These are phyloP conservation scores for Aspergillus sp. DNA, from an alignment of 2,329 filamentous ascomycete genomes.

Conservation along the genomic window DNA sequence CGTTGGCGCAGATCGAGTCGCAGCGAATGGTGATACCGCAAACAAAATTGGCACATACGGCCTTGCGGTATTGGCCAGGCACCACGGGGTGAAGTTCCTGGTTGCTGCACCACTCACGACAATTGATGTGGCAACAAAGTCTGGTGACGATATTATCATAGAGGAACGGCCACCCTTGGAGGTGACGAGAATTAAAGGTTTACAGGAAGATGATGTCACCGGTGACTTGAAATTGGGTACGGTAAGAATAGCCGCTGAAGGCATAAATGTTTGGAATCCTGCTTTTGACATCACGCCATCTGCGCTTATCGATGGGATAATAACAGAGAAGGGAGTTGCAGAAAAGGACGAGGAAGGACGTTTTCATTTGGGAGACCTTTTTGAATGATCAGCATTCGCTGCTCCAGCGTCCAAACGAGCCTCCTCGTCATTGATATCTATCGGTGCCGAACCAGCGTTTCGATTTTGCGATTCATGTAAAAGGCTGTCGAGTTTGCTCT, in stretches of 20 bases:
- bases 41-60: slow-evolving; percentile 98
- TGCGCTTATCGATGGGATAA: slow-evolving; percentile 84
- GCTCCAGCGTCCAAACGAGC: not conserved
- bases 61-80: slow-evolving; percentile 81
- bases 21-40: slow-evolving; percentile 93
- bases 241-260: slow-evolving; percentile 74
- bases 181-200: slow-evolving; percentile 80
- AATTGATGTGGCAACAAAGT: slow-evolving; percentile 79
- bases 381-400: slow-evolving; percentile 12
- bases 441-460: not conserved
- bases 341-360: slow-evolving; percentile 70
- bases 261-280: slow-evolving; percentile 91
- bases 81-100: slow-evolving; percentile 90
- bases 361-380: slow-evolving; percentile 58
- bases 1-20: slow-evolving; percentile 92
- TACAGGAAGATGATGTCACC: slow-evolving; percentile 59
- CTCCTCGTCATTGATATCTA: not conserved
- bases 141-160: slow-evolving; percentile 79
- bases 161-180: slow-evolving; percentile 82
- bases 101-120: slow-evolving; percentile 94
- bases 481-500: slow-evolving; percentile 49
- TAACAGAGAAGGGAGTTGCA: slow-evolving; percentile 87
- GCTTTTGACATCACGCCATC: slow-evolving; percentile 94
- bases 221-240: slow-evolving; percentile 57
- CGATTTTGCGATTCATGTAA: slow-evolving; percentile 4